A percentile compares a stretch with the other conserved stretches of the same genome.
phyloP scores from a whole-genome alignment of 345 rosid genomes.

The Sisymbrium altissimum region DNA sequence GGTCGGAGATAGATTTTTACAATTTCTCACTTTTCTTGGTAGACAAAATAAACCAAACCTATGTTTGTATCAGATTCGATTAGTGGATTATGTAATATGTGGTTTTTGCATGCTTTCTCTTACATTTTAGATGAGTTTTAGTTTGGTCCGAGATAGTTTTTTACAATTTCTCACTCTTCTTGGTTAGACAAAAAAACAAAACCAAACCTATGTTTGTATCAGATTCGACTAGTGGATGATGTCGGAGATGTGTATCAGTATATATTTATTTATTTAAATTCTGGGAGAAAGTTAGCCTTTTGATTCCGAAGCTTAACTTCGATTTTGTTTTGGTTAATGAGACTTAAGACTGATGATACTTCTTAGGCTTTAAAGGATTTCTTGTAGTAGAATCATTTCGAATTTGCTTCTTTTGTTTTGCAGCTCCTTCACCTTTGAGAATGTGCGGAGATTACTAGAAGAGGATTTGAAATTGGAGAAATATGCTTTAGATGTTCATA shows the following conservation, averaged over 20 bases:
- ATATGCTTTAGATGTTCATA: constrained; percentile 70
- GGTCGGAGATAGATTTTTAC: no score
- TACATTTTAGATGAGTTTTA: no score
- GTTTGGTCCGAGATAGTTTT: no score
- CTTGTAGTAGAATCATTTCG: neutral
- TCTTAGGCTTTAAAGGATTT: neutral
- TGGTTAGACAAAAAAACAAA: neutral
- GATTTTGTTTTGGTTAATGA: neutral
- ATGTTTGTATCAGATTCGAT: neutral
- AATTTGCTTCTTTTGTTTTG: neutral
- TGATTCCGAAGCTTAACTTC: neutral
- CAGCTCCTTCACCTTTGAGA: constrained; percentile 76
- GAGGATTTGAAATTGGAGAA: constrained; percentile 69
- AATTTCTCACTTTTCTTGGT: no score
- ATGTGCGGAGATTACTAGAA: constrained; percentile 83
- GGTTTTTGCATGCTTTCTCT: no score
- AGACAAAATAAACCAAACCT: neutral
- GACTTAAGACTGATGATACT: constrained; percentile 26
- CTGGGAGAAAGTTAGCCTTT: no score
- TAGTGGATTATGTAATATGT: neutral
- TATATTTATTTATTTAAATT: no score
- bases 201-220: neutral
- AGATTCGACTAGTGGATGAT: neutral
- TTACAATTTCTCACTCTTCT: no score
- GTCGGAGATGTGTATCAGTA: no score